Evolutionary conservation across 2,329 filamentous ascomycete genomes (phyloP), one percentile per base, ranked within the genome.

Genomic region (Talaromyces rugulosus): DNA sequence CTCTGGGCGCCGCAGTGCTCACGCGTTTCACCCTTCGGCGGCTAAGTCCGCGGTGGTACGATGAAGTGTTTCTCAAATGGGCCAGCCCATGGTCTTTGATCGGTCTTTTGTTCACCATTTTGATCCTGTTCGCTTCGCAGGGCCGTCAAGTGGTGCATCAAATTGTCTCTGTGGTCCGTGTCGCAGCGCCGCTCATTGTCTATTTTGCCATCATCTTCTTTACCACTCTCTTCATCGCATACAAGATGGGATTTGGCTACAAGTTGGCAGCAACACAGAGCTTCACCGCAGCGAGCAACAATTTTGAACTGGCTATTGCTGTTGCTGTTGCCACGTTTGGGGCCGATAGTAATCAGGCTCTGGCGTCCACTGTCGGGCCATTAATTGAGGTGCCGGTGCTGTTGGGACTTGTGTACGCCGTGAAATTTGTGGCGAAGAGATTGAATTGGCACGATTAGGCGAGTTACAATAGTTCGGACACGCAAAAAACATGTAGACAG

Each of bases 271-370:
- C 84, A 11, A 94, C 91, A 1, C 91, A 96, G 76, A 92, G 90
- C 71, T 95, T 96, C 69, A 96, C 91, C 0, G 93, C 91, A 0
- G 90, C 91, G 0, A 96, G 92, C 73, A 96, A 96, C 71, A 96
- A 96, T 72, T 96, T 96, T 70, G 92, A 96, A 78, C 79, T 96
- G 28, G 91, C 92, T 0, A 96, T 96, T 75, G 92, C 92, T 0
- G 92, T 96, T 0, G 90, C 90, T 0, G 87, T 96, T 3, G 89
- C 92, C 0, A 89, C 89, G 0, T 96, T 89, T 75, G 92, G 92
- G 0, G 83, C 88, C 0, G 79, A 89, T 47, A 94, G 90, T 68
- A 87, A 92, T 56, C 87, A 96, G 75, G 92, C 92, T 0, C 78
- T 96, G 52, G 91, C 92, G 0, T 82, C 89, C 7, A 96, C 92